A percentile compares a stretch with the other conserved stretches of the same genome.
Evolutionary conservation across 129 eudicot genomes (phyloP).

Genomic region (Kitagawia praeruptora): DNA sequence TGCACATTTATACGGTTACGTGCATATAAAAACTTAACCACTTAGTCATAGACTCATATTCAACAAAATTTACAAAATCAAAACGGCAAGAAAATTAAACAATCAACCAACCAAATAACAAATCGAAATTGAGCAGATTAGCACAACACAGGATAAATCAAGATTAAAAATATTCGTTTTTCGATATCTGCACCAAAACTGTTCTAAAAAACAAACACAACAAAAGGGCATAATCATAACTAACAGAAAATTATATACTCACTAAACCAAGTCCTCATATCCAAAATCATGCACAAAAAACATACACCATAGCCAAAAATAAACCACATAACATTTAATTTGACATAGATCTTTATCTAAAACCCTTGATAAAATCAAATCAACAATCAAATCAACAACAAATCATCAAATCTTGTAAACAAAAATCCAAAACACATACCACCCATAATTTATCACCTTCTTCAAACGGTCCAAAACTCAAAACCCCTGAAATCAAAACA

Average conservation of each 20-base stretch:
- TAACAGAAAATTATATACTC: not conserved
- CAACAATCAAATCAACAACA: not conserved
- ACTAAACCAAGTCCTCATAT: not conserved
- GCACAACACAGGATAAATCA: not conserved
- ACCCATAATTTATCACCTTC: not conserved
- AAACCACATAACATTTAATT: not conserved
- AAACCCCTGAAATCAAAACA: constrained; percentile 1
- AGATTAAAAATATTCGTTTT: not conserved
- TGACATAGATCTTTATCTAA: not conserved
- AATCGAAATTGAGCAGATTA: not conserved
- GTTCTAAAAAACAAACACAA: not conserved
- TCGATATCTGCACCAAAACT: not conserved
- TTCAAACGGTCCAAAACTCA: not conserved
- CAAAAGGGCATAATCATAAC: not conserved
- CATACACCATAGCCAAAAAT: not conserved
- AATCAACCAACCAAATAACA: not conserved
- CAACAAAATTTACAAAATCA: not conserved
- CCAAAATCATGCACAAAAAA: not conserved
- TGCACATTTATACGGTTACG: not conserved
- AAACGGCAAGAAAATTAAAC: not conserved
- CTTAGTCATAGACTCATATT: not conserved
- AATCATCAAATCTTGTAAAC: not conserved
- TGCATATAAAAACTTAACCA: not conserved
- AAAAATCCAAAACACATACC: not conserved
- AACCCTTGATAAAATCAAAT: not conserved